Evolutionary conservation across 2,329 filamentous ascomycete species (phyloP).

Genomic region (Cyphellophora europaea): DNA sequence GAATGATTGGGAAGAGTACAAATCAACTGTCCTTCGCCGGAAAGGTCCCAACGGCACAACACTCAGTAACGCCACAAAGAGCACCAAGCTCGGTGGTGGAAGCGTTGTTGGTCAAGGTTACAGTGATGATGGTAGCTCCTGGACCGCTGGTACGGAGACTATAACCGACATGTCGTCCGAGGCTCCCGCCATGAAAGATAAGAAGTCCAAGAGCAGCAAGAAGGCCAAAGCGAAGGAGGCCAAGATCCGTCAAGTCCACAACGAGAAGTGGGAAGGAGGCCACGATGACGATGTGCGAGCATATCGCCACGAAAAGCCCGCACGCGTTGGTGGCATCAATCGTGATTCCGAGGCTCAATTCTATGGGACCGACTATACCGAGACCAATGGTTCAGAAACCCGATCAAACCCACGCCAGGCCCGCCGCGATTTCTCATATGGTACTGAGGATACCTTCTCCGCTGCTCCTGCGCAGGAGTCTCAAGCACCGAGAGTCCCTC

Average conservation of each 20-base stretch:
- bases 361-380: conserved; percentile 65
- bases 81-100: conserved; percentile 77
- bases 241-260: conserved; percentile 22
- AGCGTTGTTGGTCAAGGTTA: conserved; percentile 56
- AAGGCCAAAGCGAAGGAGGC: conserved; percentile 37
- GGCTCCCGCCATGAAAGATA: conserved; percentile 25
- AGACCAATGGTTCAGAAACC: conserved; percentile 36
- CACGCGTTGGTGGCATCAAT: conserved; percentile 83
- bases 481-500: conserved; percentile 3
- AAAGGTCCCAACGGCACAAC: conserved; percentile 84
- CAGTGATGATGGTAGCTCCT: conserved; percentile 48
- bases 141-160: conserved; percentile 23
- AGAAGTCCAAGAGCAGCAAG: conserved; percentile 26
- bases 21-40: conserved; percentile 80
- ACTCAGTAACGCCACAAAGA: conserved; percentile 70
- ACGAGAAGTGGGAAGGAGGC: conserved; percentile 45
- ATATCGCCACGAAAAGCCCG: conserved; percentile 80
- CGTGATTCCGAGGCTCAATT: conserved; percentile 71
- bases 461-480: conserved; percentile 4
- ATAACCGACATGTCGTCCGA: conserved; percentile 17
- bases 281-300: conserved; percentile 62
- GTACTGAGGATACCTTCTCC: conserved; percentile 14
- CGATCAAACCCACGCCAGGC: conserved; percentile 22
- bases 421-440: conserved; percentile 19
- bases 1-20: conserved; percentile 97